Evolutionary conservation across 768 basidiomycete species (phyloP), one percentile per base, ranked within the genome.

Genomic region (Podaxis pistillaris): DNA sequence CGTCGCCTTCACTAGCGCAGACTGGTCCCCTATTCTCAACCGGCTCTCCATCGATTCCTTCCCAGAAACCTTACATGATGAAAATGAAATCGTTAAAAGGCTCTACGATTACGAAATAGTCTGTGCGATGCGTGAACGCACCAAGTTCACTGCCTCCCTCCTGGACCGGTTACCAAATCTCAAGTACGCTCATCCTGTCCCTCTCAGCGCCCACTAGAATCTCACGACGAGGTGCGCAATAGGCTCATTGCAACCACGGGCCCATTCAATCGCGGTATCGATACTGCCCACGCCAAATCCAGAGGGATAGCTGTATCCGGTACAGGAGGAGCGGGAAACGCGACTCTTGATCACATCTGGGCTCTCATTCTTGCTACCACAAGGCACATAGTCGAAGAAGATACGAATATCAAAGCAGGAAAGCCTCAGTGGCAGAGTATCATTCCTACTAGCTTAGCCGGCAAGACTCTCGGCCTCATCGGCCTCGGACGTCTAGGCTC

Each of bases 331-430:
- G 70, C 70, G 11, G 79, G 82, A 28, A 77, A 81, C 46, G 76
- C 83, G 1, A 88, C 87, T 1, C 66, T 84, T 59, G 87, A 86
- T 66, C 86, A 86, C 64, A 87, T 87, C 47, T 89, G 88, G 88
- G 83, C 86, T 2, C 73, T 81, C 30, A 72, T 80, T 38, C 74
- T 90, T n/a, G 79, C 80, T 9, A 80, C 83, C 1, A 79, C 79
- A 46, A 75, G 85, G 56, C 75, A 83, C 63, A 72, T 88, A 40
- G 73, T 71, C 6, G 64, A 73, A 3, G 88, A 89, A 67, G 79
- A 88, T 63, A 71, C 69, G 3, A 80, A 79, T 65, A 70, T 84
- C 15, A 83, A 79, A 65, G 64, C 67, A 0, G 76, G 79, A 46
- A 80, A 79, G 41, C 72, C 75, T 17, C 77, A 74, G 52, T 89